Base-by-base conservation (phyloP, 306 rosid species). In the Vicia villosa region DNA sequence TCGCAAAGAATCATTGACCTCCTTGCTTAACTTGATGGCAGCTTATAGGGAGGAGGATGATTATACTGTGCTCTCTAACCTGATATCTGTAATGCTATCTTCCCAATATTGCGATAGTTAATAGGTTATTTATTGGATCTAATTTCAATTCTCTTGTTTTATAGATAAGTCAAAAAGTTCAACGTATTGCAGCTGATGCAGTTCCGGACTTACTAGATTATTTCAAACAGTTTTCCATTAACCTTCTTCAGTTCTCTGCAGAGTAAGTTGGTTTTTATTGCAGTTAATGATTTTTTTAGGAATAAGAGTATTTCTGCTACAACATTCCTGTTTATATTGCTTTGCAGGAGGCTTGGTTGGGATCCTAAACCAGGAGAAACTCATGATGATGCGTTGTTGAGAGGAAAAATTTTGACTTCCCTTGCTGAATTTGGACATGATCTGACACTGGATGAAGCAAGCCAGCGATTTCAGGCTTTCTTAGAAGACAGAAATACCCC, bases 281-380 rank as follows among this genome's bases (percentile, higher is more conserved):
- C 16, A 13, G 43, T 74, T 46, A 32, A 56, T 57, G 43, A 8
- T 34, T 5, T n/a, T 41, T 42, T 9, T 64, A 49, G 57, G 62
- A 63, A 55, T 66, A 51, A 17, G 58, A 58, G 66, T 59, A 72
- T 42, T 46, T 21, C 46, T 42, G 60, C 47, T 15, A 19, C 50
- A 16, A 56, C 70, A 38, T 73, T 71, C 65, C 9, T 68, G 12
- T 47, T 76, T 64, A 68, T 37, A 74, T 79, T 54, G 56, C n/a
- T 60, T 65, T 78, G 55, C 80, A 93, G 98, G 88, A 88, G 71
- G 85, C 96, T 93, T 74, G 97, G 98, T 68, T 93, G 98, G 98
- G 94, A 93, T 9, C 86, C 98, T 49, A 90, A 87, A 77, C 81
- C 78, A 10, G 75, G 67, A 70, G 83, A 84, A 74, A 77, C 80